phyloP scores from a whole-genome alignment of 495 filamentous ascomycete species.

The Penicillium pulvis region DNA sequence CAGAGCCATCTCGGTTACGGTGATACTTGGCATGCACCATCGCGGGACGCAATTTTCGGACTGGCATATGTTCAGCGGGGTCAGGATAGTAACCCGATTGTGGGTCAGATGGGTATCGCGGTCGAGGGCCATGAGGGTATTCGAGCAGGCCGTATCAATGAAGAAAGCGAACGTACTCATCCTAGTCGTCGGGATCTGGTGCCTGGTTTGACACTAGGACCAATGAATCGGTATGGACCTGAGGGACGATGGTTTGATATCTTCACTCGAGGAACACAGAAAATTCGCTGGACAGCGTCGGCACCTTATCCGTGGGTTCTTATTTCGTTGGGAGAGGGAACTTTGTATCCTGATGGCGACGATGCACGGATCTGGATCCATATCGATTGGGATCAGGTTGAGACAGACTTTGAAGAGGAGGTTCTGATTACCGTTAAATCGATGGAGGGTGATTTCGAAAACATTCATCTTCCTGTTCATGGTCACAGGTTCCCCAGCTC shows the following conservation, averaged over 20 bases:
- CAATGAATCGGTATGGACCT: constrained; percentile 65
- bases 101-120: constrained; percentile 64
- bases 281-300: constrained; percentile 58
- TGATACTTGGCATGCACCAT: constrained; percentile 36
- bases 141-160: constrained; percentile 43
- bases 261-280: constrained; percentile 61
- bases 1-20: constrained; percentile 56
- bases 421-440: constrained; percentile 42
- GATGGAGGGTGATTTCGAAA: constrained; percentile 54
- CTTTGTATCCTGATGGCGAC: constrained; percentile 43
- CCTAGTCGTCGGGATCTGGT: constrained; percentile 50
- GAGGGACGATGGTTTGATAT: constrained; percentile 65
- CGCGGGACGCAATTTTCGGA: constrained; percentile 24
- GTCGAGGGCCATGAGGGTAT: constrained; percentile 53
- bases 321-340: constrained; percentile 56
- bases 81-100: constrained; percentile 31
- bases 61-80: constrained; percentile 23
- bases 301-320: constrained; percentile 58
- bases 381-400: constrained; percentile 39
- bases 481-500: constrained; percentile 50
- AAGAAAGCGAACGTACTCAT: constrained; percentile 63
- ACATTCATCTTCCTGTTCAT: constrained; percentile 60
- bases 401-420: constrained; percentile 21
- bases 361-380: constrained; percentile 56
- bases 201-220: constrained; percentile 53